Base-by-base conservation (phyloP, 78 protist genomes). In the Mastigamoeba balamuthi region DNA sequence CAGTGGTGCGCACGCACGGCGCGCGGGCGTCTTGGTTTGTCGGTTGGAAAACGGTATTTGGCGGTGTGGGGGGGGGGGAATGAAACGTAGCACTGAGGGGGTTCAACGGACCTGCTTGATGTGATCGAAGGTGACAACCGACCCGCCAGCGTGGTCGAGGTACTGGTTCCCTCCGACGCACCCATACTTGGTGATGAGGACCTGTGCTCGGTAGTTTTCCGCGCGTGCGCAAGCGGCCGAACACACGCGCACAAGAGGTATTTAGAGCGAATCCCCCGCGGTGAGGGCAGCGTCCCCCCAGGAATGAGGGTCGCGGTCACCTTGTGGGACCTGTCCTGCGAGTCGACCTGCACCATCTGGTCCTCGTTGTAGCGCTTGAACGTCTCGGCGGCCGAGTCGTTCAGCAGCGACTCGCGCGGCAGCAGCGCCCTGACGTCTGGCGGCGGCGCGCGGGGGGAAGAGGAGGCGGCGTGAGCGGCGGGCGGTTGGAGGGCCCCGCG, bases 361-460 rank as follows among this genome's bases (percentile, higher is more conserved):
- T 73, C 69, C 23, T 78, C 69, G 73, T 86, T 86, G 75, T 86
- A 81, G 52, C 65, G 76, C 52, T 78, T 80, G 74, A 76, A 80
- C 3, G 86, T 86, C 10, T 44, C 69, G n/a, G 44, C 64, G n/a
- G 83, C 86, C 4, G 76, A n/a, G 29, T 79, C 41, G 80, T 86
- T 80, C 58, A 86, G 70, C 40, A 86, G 71, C 33, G 66, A 38
- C 74, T 86, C 91, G 70, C 69, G 66, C 66, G 76, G 78, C 7
- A 86, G 74, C 17, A 86, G 71, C 42, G 84, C 28, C 37, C 86
- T 65, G 69, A 80, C 86, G 73, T 80, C 90, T 85, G 9, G 27
- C 27, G 0, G 3, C 40, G 66, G 42, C 43, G 8, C 8, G n/a
- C n/a, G n/a, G n/a, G 35, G 48, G 41, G 25, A 77, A 40, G 43